Conservation (phyloP, 192 early-diverging fungal genomes). For the Blastocladiella britannica region DNA sequence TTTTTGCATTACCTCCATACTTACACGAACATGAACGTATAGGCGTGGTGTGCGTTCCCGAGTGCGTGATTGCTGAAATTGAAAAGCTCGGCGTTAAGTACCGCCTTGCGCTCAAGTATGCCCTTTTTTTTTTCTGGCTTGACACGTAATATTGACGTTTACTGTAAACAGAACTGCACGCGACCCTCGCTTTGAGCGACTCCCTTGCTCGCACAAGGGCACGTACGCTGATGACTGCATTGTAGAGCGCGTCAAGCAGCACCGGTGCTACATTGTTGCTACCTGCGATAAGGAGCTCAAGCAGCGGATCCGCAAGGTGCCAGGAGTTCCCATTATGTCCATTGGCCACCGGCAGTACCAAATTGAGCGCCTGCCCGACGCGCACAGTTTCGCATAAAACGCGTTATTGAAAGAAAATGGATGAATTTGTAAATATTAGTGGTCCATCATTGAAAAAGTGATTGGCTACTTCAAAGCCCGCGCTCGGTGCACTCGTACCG, state of each 20-base stretch:
- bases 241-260: conserved; percentile 73
- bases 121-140: conserved; percentile 4
- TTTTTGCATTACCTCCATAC: neutral
- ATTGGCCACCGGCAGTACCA: conserved; percentile 72
- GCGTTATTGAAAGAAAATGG: too few species aligned
- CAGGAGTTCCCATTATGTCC: conserved; percentile 95
- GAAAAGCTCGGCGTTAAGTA: conserved; percentile 95
- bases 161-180: conserved; percentile 46
- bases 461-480: too few species aligned
- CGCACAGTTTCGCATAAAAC: conserved; percentile 6
- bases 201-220: conserved; percentile 91
- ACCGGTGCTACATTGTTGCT: conserved; percentile 94
- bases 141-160: neutral
- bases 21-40: too few species aligned
- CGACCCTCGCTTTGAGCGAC: conserved; percentile 89
- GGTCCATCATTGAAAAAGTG: too few species aligned
- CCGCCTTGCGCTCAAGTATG: conserved; percentile 66
- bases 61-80: conserved; percentile 97
- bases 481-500: too few species aligned
- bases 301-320: conserved; percentile 79
- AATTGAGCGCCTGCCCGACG: conserved; percentile 85
- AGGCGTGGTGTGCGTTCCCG: conserved; percentile 86
- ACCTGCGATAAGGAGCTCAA: conserved; percentile 96
- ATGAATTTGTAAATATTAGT: too few species aligned
- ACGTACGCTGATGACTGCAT: conserved; percentile 99